phyloP scores from a whole-genome alignment of 495 filamentous ascomycete species.

The Penicillium coffeae region DNA sequence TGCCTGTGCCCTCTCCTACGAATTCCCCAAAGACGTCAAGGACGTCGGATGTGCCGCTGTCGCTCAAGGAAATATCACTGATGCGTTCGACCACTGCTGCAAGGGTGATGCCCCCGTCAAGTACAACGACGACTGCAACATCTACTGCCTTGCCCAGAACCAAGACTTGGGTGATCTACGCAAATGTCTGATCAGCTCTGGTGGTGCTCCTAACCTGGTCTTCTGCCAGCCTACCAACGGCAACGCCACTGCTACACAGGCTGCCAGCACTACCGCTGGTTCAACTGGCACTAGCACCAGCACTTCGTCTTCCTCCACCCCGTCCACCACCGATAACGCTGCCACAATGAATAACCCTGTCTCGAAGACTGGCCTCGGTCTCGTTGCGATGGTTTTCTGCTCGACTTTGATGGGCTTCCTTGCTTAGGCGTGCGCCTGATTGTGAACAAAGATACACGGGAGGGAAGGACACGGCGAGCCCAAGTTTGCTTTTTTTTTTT shows the following conservation, averaged over 20 bases:
- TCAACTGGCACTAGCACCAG: slow-evolving; percentile 11
- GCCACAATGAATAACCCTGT: slow-evolving; percentile 18
- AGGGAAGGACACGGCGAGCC: no score
- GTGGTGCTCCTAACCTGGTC: slow-evolving; percentile 25
- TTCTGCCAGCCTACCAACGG: slow-evolving; percentile 36
- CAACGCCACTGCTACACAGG: slow-evolving; percentile 19
- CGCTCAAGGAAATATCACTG: slow-evolving; percentile 33
- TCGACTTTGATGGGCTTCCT: slow-evolving; percentile 30
- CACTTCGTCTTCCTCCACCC: slow-evolving; percentile 1
- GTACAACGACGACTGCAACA: slow-evolving; percentile 45
- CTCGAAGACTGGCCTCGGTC: slow-evolving; percentile 31
- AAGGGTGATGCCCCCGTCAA: slow-evolving; percentile 32
- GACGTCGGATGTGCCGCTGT: slow-evolving; percentile 43
- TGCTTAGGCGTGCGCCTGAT: slow-evolving; percentile 9
- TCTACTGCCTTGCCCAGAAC: slow-evolving; percentile 48
- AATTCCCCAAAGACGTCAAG: slow-evolving; percentile 30
- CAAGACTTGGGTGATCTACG: slow-evolving; percentile 35
- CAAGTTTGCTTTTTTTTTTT: no score
- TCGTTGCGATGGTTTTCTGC: slow-evolving; percentile 36
- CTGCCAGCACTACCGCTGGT: slow-evolving; percentile 12
- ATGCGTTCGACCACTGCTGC: slow-evolving; percentile 45
- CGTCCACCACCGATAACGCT: slow-evolving; percentile 13
- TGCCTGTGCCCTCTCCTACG: slow-evolving; percentile 12
- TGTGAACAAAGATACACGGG: no score
- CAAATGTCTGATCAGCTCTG: slow-evolving; percentile 32